Base-by-base conservation (phyloP, 2,329 filamentous ascomycete genomes). In the Metarhizium robertsii region DNA sequence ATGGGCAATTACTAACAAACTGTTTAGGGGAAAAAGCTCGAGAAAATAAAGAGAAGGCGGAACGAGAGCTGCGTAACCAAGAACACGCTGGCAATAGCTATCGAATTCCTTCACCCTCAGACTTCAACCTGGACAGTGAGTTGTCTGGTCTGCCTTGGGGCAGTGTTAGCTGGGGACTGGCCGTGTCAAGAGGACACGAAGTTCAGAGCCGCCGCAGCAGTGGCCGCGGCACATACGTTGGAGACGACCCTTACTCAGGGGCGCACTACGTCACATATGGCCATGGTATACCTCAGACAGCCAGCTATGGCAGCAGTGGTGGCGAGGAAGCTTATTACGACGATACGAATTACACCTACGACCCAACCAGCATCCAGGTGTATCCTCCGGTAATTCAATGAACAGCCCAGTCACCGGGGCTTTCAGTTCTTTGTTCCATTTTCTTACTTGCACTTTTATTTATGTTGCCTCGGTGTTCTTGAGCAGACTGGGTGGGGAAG, bases 101-200 rank as follows among this genome's bases (percentile, higher is more conserved):
- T 66, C 76, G 77, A 16, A 77, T 83, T 1, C 83, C 85, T 0
- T 75, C 79, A 20, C 73, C 82, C 3, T 71, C 75, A 14, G 82
- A 87, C 45, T 73, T 87, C 40, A 69, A 69, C 57, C 66, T 64
- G 40, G 77, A 79, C 51, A 63, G 71, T 40, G 75, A 79, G 13
- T 75, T 82, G 2, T 84, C 84, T 0, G 87, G 87, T 0, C 72
- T 90, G 3, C 87, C 87, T 0, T 90, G 86, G 87, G 87, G 87
- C 40, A 79, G 85, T 20, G 69, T 88, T 60, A 86, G 79, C 58
- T 76, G 90, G 70, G 77, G 73, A 43, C 76, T 78, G 61, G 72
- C 81, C 30, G 68, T 82, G 0, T 67, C 75, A 7, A 71, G 74
- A 52, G 79, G 79, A 49, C 77, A 80, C 62, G 78, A 79, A 61